Base-by-base conservation (phyloP, 2,329 filamentous ascomycete species). In the Colletotrichum sidae region DNA sequence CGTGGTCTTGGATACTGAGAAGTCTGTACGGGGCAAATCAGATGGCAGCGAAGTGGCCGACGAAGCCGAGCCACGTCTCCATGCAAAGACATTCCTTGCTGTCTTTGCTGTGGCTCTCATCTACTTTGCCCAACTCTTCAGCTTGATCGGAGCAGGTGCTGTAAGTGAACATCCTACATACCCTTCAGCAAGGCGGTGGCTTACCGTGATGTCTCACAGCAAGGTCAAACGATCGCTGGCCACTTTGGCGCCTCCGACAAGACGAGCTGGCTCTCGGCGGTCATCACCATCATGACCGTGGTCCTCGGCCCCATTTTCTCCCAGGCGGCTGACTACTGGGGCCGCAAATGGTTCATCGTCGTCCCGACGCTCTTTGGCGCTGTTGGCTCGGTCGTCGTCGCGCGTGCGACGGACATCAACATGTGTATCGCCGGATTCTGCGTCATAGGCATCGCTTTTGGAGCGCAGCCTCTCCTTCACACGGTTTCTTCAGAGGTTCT, bases 241-340 rank as follows among this genome's bases (percentile, higher is more conserved):
- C 69, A 72, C 53, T 73, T 77, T 53, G 51, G 65, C 34, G 68
- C 62, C 13, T 64, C 63, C 6, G 62, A 55, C 45, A 69, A 72
- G 33, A 68, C 69, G 8, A 71, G 74, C 15, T 81, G 79, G 79
- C 65, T 80, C 34, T 74, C 74, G 2, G 70, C 73, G 6, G 60
- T 73, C 10, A 75, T 81, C 58, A 71, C 76, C 47, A 80, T 80
- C 62, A 54, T 77, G 42, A 49, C 58, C 41, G 10, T 17, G 3
- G 39, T 46, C 9, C 41, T 52, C 17, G 52, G 72, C 9, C 78
- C 76, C 17, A 74, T 77, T 10, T 72, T 79, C 10, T 77, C 77
- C 11, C 79, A 80, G 63, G 79, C 76, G 0, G 75, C 78, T 17
- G 79, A 81, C 68, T 79, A 77, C 70, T 81, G 78, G 79, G 78